These are phyloP conservation scores for Akanthomyces uredinophilus DNA, from an alignment of 2,329 filamentous ascomycete genomes.

Conservation along the genomic window DNA sequence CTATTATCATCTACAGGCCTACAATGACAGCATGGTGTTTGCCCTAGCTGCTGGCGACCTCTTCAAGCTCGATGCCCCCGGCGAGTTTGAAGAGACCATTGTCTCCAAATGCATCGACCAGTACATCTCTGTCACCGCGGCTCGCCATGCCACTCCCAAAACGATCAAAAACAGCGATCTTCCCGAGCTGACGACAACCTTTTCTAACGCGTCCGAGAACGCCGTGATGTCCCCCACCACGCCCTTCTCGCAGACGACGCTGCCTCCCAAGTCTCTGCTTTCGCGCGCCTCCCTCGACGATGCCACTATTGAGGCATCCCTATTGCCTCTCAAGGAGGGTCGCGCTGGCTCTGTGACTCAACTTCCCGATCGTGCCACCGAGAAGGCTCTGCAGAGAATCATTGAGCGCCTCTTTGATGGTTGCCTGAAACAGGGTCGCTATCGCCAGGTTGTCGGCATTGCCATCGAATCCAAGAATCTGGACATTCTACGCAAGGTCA, in stretches of 20 bases:
- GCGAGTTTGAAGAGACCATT: constrained; percentile 98
- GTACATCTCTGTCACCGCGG: constrained; percentile 73
- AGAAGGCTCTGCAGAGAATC: constrained; percentile 73
- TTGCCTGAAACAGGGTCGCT: constrained; percentile 80
- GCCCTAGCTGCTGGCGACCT: constrained; percentile 90
- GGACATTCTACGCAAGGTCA: constrained; percentile 78
- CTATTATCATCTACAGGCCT: constrained; percentile 97
- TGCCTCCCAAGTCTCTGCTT: constrained; percentile 92
- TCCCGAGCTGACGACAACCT: constrained; percentile 74
- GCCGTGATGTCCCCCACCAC: constrained; percentile 82
- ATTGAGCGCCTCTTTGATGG: constrained; percentile 88
- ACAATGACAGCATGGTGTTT: constrained; percentile 99
- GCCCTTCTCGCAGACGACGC: constrained; percentile 87
- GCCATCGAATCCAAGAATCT: constrained; percentile 92
- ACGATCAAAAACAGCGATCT: constrained; percentile 43
- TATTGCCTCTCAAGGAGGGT: constrained; percentile 50
- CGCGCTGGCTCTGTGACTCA: constrained; percentile 59
- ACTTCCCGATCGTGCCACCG: constrained; percentile 63
- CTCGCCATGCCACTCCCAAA: constrained; percentile 43
- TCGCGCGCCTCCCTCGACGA: constrained; percentile 70
- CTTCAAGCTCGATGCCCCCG: constrained; percentile 84
- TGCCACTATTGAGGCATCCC: constrained; percentile 54
- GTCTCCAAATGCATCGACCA: constrained; percentile 98
- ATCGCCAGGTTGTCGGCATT: constrained; percentile 94
- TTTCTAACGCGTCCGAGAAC: constrained; percentile 63